Evolutionary conservation across 257 asterid species (phyloP).

Genomic region (Agastache rugosa): DNA sequence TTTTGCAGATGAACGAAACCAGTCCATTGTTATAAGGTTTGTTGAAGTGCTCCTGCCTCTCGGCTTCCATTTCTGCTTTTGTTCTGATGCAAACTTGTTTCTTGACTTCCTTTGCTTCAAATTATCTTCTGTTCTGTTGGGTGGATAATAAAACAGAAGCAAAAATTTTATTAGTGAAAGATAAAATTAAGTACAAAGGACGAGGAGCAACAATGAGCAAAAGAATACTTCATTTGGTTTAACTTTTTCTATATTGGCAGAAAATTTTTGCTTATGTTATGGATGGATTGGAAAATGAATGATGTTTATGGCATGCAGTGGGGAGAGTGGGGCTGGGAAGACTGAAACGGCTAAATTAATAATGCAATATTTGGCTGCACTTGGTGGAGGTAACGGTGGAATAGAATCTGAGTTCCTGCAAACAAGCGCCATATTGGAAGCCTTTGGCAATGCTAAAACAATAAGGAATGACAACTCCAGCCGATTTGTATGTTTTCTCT

Average conservation of each 20-base stretch:
- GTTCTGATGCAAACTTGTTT: constrained; percentile 28
- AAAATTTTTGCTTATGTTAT: constrained; percentile 10
- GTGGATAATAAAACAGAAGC: neutral
- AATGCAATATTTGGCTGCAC: constrained; percentile 81
- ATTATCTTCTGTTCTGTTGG: neutral
- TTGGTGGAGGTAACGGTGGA: constrained; percentile 73
- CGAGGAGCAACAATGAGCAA: neutral
- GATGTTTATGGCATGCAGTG: constrained; percentile 56
- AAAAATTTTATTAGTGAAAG: neutral
- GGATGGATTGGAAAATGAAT: constrained; percentile 23
- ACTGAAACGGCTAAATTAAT: constrained; percentile 91
- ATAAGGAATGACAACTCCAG: constrained; percentile 81
- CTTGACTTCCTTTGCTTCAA: neutral
- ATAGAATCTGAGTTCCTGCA: constrained; percentile 76
- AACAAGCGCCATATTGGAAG: constrained; percentile 82
- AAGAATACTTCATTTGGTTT: constrained; percentile 5
- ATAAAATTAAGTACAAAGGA: neutral
- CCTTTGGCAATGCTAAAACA: constrained; percentile 98
- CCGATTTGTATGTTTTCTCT: constrained; percentile 80
- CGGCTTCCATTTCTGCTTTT: constrained; percentile 33
- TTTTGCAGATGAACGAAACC: constrained; percentile 77
- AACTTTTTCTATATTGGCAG: neutral
- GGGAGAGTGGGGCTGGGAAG: constrained; percentile 99
- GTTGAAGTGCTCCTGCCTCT: constrained; percentile 33
- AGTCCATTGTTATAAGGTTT: constrained; percentile 93